Base-by-base conservation (phyloP, 192 early-diverging fungal genomes). In the Backusella psychrophila region DNA sequence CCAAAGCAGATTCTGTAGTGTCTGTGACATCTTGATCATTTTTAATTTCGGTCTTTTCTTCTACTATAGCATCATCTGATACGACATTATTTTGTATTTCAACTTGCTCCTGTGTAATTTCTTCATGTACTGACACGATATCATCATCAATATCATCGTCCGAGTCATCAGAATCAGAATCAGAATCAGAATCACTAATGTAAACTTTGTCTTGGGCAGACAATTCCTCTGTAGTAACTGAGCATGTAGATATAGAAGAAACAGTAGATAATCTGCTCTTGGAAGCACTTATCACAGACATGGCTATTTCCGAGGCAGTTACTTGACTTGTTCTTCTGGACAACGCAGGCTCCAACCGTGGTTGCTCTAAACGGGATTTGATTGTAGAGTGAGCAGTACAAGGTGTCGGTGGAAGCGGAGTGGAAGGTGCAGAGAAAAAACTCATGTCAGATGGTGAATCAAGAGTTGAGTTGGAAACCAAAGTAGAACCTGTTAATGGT, bases 361-460 rank as follows among this genome's bases (percentile, higher is more conserved):
- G 41, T 15, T 71, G 23, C 29, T 49, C 69, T 49, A 44, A 15
- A 49, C 70, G 70, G 31, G 70, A 71, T 31, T 71, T 71, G 56
- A 63, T 9, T 63, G 26, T 29, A 21, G 73, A 74, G 52, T 35
- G 63, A 11, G 74, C 29, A 67, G 74, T 75, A 6, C 65, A 31
- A 34, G 74, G 74, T 17, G 63, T 75, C 3, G 41, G 59, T 31
- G 59, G 74, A 23, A 63, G 63, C 8, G 74, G 59, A 19, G 65
- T 66, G 31, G 59, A 75, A 44, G 65, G 74, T 34, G 74, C 74
- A n/a, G 74, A 75, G 2, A 34, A 41, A 39, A 75, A 67, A 46
- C 74, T 75, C 23, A 75, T 42, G 34, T 75, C 74, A 67, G 74
- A 75, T 26, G 59, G 74, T 21, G 74, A 44, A 67, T 75, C 65